These are phyloP conservation scores for Sapria himalayana DNA, from an alignment of 345 rosid species.

Conservation along the genomic window DNA sequence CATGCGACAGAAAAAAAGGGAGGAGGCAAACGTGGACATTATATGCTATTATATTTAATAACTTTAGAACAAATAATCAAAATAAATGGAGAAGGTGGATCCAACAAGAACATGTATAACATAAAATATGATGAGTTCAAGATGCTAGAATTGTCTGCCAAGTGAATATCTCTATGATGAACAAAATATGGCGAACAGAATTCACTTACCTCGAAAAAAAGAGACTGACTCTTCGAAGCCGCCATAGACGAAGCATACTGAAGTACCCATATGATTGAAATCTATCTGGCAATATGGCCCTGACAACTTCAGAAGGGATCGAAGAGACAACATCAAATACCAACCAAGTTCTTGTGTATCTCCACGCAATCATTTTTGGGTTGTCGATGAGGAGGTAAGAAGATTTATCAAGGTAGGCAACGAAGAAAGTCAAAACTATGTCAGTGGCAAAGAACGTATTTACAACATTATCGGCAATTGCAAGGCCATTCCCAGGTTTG, in stretches of 20 bases:
- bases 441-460: conserved; percentile 48
- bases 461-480: conserved; percentile 35
- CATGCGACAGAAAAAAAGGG: no score
- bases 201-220: conserved; percentile 29
- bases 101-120: no score
- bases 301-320: conserved; percentile 42
- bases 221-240: conserved; percentile 58
- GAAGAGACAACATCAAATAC: conserved; percentile 47
- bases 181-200: no score
- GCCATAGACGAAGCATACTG: conserved; percentile 83
- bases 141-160: no score
- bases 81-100: no score
- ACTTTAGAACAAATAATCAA: no score
- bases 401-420: conserved; percentile 50
- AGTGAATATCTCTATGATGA: no score
- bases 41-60: no score
- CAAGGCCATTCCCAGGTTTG: conserved; percentile 24
- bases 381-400: conserved; percentile 50
- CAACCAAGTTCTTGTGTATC: conserved; percentile 35
- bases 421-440: conserved; percentile 57
- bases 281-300: conserved; percentile 18
- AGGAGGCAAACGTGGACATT: no score
- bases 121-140: no score
- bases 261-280: conserved; percentile 39
- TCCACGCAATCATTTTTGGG: conserved; percentile 36